These are phyloP conservation scores for Suillus variegatus DNA, from an alignment of 768 basidiomycete genomes.

Conservation along the genomic window DNA sequence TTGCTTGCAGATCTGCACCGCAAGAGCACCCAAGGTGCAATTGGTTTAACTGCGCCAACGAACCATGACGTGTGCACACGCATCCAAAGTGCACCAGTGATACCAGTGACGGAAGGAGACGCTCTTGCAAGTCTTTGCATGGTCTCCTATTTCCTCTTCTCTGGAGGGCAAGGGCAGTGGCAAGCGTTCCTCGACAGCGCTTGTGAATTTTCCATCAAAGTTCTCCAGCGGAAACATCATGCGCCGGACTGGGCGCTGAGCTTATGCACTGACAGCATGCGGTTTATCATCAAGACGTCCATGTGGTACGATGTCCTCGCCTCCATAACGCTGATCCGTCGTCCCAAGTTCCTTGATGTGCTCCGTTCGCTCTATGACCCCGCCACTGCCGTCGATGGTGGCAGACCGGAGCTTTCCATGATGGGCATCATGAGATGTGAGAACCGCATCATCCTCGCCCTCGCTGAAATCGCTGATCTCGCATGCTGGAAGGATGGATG, in stretches of 20 bases:
- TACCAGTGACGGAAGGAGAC: constrained; percentile 53
- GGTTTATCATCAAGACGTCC: constrained; percentile 79
- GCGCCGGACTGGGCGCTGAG: constrained; percentile 49
- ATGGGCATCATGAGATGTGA: constrained; percentile 87
- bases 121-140: constrained; percentile 79
- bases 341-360: constrained; percentile 51
- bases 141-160: constrained; percentile 77
- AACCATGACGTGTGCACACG: constrained; percentile 26
- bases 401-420: constrained; percentile 62
- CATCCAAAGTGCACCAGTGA: constrained; percentile 21
- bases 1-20: constrained; percentile 62
- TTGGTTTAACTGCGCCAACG: constrained; percentile 17
- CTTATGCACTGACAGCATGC: constrained; percentile 49
- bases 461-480: constrained; percentile 71
- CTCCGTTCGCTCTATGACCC: constrained; percentile 59
- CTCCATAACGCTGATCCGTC: constrained; percentile 58
- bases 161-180: constrained; percentile 75
- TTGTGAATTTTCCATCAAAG: constrained; percentile 49
- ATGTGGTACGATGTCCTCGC: constrained; percentile 90
- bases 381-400: constrained; percentile 21
- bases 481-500: constrained; percentile 65
- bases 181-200: constrained; percentile 64
- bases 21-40: constrained; percentile 25
- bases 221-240: constrained; percentile 42
- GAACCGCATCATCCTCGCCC: constrained; percentile 74